A percentile compares a stretch with the other conserved stretches of the same genome.
Evolutionary conservation across 352 stramenopile genomes (phyloP).

Genomic region (Elongisporangium undulatum): DNA sequence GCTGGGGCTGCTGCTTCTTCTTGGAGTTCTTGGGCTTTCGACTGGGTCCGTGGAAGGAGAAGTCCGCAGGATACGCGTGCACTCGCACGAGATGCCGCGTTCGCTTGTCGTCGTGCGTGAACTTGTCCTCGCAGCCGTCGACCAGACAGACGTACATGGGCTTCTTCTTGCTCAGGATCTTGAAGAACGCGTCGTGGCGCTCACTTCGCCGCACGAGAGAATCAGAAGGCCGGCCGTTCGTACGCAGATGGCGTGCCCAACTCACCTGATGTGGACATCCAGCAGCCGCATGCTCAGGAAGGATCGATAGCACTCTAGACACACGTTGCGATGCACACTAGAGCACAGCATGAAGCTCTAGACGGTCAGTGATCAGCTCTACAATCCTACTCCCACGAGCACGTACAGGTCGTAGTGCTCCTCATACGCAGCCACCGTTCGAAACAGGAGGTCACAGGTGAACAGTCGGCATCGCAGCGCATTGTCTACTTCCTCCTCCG

Average conservation of each 20-base stretch:
- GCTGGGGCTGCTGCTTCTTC: conserved; percentile 18
- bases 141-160: conserved; percentile 56
- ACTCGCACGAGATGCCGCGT: conserved; percentile 31
- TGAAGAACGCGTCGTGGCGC: conserved; percentile 62
- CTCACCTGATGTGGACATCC: conserved; percentile 45
- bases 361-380: background rate
- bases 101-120: conserved; percentile 50
- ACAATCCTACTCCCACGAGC: background rate
- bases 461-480: conserved; percentile 37
- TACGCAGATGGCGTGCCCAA: background rate
- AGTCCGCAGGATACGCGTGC: conserved; percentile 36
- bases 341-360: conserved; percentile 1
- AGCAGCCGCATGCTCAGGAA: conserved; percentile 47
- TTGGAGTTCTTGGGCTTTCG: conserved; percentile 12
- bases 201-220: conserved; percentile 23
- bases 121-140: conserved; percentile 37
- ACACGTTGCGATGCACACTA: conserved; percentile 36
- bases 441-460: conserved; percentile 39
- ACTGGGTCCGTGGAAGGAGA: conserved; percentile 24
- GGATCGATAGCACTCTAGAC: conserved; percentile 38
- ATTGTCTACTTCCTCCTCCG: conserved; percentile 3
- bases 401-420: conserved; percentile 64
- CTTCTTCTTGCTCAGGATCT: conserved; percentile 52
- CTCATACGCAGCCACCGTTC: conserved; percentile 41
- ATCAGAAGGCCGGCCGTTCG: background rate